phyloP scores from a whole-genome alignment of 1,139 yeast species.

The Hyphopichia wangnamkhiaoensis region DNA sequence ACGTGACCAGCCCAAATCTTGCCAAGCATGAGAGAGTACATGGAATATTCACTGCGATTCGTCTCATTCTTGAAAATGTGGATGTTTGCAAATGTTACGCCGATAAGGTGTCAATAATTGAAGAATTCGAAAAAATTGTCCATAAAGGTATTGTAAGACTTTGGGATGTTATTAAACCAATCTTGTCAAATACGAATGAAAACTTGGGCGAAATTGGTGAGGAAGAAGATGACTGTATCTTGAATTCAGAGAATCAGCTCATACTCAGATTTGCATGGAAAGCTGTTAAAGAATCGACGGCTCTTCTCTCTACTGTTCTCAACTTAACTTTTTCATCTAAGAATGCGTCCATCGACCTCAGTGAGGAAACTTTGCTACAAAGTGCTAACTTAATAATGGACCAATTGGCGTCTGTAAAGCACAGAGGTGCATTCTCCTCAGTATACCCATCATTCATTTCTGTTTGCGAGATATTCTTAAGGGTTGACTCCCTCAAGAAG shows the following conservation, averaged over 20 bases:
- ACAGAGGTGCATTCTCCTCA: slow-evolving; percentile 89
- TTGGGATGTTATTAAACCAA: slow-evolving; percentile 57
- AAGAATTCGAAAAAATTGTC: neutral
- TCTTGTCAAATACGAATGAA: slow-evolving; percentile 63
- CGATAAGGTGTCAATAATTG: neutral
- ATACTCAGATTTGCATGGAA: slow-evolving; percentile 80
- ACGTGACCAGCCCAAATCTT: neutral
- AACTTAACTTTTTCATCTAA: neutral
- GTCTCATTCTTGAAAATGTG: slow-evolving; percentile 43
- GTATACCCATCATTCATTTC: slow-evolving; percentile 76
- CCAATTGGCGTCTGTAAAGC: slow-evolving; percentile 75
- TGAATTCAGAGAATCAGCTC: slow-evolving; percentile 42
- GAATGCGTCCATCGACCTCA: neutral
- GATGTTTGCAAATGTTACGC: slow-evolving; percentile 10
- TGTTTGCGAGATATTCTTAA: slow-evolving; percentile 55
- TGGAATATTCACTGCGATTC: slow-evolving; percentile 63
- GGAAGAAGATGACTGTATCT: slow-evolving; percentile 20
- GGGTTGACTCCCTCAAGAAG: slow-evolving; percentile 23
- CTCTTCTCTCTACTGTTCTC: slow-evolving; percentile 49
- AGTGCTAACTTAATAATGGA: slow-evolving; percentile 50
- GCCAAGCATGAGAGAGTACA: slow-evolving; percentile 47
- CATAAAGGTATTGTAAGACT: slow-evolving; percentile 23
- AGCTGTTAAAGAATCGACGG: slow-evolving; percentile 74
- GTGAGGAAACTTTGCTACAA: slow-evolving; percentile 11
- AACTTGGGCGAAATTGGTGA: slow-evolving; percentile 13